Percentiles rank a stretch among this genome's conserved stretches.
phyloP scores from a whole-genome alignment of 2,329 filamentous ascomycete genomes.

The Verticillium dahliae region DNA sequence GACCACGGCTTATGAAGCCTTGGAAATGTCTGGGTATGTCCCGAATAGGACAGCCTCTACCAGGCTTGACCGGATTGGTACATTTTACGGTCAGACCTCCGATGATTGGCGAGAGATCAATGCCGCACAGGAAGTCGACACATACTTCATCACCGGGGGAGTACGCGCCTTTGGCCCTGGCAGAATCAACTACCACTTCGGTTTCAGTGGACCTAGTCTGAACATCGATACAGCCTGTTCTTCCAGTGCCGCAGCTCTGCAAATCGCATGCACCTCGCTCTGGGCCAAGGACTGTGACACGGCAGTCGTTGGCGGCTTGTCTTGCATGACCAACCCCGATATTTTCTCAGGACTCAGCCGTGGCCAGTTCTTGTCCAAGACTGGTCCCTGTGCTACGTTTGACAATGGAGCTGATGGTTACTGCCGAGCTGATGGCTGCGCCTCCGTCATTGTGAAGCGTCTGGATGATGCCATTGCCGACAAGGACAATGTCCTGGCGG shows the following conservation, averaged over 20 bases:
- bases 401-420: conserved; percentile 78
- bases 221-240: conserved; percentile 74
- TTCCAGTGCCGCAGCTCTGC: conserved; percentile 65
- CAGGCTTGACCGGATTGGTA: conserved; percentile 52
- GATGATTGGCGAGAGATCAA: conserved; percentile 79
- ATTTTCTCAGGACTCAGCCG: conserved; percentile 71
- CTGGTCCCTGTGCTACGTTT: conserved; percentile 72
- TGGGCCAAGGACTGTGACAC: conserved; percentile 75
- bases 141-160: conserved; percentile 46
- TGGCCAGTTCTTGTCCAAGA: conserved; percentile 73
- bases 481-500: conserved; percentile 69
- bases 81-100: conserved; percentile 70
- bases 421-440: conserved; percentile 72
- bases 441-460: conserved; percentile 70
- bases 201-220: conserved; percentile 66
- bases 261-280: conserved; percentile 63
- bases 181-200: conserved; percentile 73
- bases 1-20: conserved; percentile 70
- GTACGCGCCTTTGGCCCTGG: conserved; percentile 44
- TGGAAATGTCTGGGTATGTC: conserved; percentile 70
- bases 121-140: conserved; percentile 58
- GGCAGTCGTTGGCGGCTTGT: conserved; percentile 71
- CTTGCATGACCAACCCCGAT: conserved; percentile 74
- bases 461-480: conserved; percentile 72
- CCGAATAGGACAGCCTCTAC: conserved; percentile 62